Evolutionary conservation across 768 basidiomycete genomes (phyloP).

Genomic region (Pleurotus giganteus): DNA sequence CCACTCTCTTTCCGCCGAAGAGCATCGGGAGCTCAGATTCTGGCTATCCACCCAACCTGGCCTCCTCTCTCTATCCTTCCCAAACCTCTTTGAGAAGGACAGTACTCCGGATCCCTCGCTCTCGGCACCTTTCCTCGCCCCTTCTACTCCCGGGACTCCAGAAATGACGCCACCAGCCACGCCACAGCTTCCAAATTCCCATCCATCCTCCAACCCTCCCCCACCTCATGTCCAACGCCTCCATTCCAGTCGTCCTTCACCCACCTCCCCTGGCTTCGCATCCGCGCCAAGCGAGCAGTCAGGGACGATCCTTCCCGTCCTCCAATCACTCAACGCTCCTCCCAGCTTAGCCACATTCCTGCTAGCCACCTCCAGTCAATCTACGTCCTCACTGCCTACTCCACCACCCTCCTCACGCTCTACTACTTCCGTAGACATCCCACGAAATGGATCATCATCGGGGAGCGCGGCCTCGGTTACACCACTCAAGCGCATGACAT

Average conservation of each 20-base stretch:
- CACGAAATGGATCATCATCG: background rate
- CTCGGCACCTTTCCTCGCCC: slow-evolving; percentile 19
- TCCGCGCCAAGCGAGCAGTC: slow-evolving; percentile 4
- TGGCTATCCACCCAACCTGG: slow-evolving; percentile 22
- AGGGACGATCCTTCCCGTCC: slow-evolving; percentile 32
- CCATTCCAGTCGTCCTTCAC: slow-evolving; percentile 27
- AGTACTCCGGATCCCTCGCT: slow-evolving; percentile 10
- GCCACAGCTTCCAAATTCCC: slow-evolving; percentile 5
- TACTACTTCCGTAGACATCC: slow-evolving; percentile 1
- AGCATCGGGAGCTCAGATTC: slow-evolving; percentile 18
- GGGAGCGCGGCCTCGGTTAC: slow-evolving; percentile 12
- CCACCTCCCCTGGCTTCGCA: slow-evolving; percentile 9
- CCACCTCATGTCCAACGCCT: slow-evolving; percentile 14
- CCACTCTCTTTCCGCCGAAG: slow-evolving; percentile 26
- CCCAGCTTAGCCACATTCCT: slow-evolving; percentile 15
- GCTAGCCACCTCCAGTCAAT: slow-evolving; percentile 11
- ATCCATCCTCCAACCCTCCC: slow-evolving; percentile 12
- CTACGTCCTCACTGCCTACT: slow-evolving; percentile 8
- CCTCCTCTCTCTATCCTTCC: slow-evolving; percentile 12
- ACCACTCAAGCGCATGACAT: slow-evolving; percentile 30
- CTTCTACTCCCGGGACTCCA: slow-evolving; percentile 11
- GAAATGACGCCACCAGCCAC: slow-evolving; percentile 7
- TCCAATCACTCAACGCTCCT: slow-evolving; percentile 31
- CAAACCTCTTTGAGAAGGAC: slow-evolving; percentile 26
- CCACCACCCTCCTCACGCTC: slow-evolving; percentile 9